These are phyloP conservation scores for Fonsecaea monophora DNA, from an alignment of 2,329 filamentous ascomycete genomes.

Conservation along the genomic window DNA sequence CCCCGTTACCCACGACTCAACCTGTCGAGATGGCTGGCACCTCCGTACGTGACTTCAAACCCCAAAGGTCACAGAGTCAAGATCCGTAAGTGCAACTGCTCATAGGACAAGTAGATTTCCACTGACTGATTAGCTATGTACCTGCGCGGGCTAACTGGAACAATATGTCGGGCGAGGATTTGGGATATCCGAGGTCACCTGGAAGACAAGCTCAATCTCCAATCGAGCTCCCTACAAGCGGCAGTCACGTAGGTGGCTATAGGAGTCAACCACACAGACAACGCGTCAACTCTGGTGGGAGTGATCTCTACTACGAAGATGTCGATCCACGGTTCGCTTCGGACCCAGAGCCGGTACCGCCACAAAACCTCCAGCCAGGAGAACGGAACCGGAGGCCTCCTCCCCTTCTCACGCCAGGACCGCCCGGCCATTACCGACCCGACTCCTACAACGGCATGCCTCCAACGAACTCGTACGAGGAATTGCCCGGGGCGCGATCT, in stretches of 20 bases:
- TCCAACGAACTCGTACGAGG: conserved; percentile 61
- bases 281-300: conserved; percentile 42
- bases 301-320: conserved; percentile 81
- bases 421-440: conserved; percentile 20
- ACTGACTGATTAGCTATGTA: conserved; percentile 43
- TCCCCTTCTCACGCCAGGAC: conserved; percentile 49
- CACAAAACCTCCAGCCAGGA: conserved; percentile 42
- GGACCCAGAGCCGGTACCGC: conserved; percentile 41
- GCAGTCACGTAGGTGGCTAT: conserved; percentile 53
- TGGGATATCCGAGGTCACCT: conserved; percentile 26
- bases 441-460: conserved; percentile 30
- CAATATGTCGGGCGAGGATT: conserved; percentile 23
- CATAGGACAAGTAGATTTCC: background rate
- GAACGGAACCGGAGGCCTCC: conserved; percentile 43
- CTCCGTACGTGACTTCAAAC: conserved; percentile 21
- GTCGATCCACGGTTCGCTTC: conserved; percentile 85
- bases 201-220: conserved; percentile 35
- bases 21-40: conserved; percentile 25
- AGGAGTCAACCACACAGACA: conserved; percentile 44
- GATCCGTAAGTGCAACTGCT: conserved; percentile 31
- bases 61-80: conserved; percentile 32
- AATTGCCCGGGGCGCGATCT: conserved; percentile 69
- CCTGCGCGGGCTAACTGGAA: conserved; percentile 56
- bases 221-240: conserved; percentile 57
- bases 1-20: conserved; percentile 60